A percentile compares a stretch with the other conserved stretches of the same genome.
Evolutionary conservation across 1,284 basidiomycete species (phyloP).

Genomic region (Malassezia sympodialis): DNA sequence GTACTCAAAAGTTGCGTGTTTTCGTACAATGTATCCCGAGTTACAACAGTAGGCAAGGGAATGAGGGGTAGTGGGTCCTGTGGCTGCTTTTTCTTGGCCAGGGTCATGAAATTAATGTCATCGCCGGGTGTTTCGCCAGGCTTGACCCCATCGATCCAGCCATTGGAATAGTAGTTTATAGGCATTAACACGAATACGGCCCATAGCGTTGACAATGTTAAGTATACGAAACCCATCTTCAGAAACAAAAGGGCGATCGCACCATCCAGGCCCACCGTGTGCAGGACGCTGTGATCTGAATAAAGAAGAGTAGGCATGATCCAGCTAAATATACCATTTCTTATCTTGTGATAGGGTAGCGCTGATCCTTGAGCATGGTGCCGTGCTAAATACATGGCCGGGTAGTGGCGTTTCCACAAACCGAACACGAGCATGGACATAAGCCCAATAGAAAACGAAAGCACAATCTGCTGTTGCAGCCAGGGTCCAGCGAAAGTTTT

Average conservation of each 20-base stretch:
- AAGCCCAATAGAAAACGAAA: slow-evolving; percentile 69
- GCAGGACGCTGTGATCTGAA: slow-evolving; percentile 84
- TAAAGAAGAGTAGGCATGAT: slow-evolving; percentile 79
- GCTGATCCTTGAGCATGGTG: slow-evolving; percentile 82
- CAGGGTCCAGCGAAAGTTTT: slow-evolving; percentile 58
- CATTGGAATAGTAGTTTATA: slow-evolving; percentile 44
- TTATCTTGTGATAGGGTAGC: slow-evolving; percentile 63
- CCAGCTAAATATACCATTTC: slow-evolving; percentile 84
- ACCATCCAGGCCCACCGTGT: slow-evolving; percentile 90
- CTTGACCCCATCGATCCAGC: slow-evolving; percentile 43
- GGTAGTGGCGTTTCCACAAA: slow-evolving; percentile 75
- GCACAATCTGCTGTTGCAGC: slow-evolving; percentile 77
- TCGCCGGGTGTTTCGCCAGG: slow-evolving; percentile 6
- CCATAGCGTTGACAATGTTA: slow-evolving; percentile 65
- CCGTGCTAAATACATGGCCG: slow-evolving; percentile 76
- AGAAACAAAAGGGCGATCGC: slow-evolving; percentile 88
- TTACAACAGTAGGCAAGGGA: slow-evolving; percentile 21
- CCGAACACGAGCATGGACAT: slow-evolving; percentile 76
- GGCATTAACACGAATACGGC: slow-evolving; percentile 42
- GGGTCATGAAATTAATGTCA: neutral
- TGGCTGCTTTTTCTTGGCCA: slow-evolving; percentile 13
- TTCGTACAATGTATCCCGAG: slow-evolving; percentile 48
- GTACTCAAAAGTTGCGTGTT: slow-evolving; percentile 77
- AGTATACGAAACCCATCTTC: slow-evolving; percentile 85
- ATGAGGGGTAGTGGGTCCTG: slow-evolving; percentile 28